Conservation (phyloP, 148 eudicot species). For the Diospyros kaki region DNA sequence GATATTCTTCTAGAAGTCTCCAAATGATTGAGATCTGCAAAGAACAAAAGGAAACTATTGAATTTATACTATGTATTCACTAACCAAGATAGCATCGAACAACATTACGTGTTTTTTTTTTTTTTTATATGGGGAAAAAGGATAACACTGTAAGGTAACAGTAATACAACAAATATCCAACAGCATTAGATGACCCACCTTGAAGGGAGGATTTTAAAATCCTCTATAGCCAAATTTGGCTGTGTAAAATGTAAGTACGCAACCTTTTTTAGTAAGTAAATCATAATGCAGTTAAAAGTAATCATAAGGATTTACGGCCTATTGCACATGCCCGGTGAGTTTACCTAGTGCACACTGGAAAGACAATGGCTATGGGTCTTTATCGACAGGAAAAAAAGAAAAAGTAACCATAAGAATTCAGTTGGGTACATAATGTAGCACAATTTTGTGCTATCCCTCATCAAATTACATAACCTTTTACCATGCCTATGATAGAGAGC, state of each 20-base stretch:
- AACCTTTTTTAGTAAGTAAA: background rate
- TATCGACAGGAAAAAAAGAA: too few relatives aligned
- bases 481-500: too few relatives aligned
- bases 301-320: too few relatives aligned
- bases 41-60: slow-evolving; percentile 5
- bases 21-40: slow-evolving; percentile 21
- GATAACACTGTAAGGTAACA: background rate
- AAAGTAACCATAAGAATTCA: too few relatives aligned
- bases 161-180: background rate
- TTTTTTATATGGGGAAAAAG: too few relatives aligned
- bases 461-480: too few relatives aligned
- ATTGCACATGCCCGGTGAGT: too few relatives aligned
- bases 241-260: background rate
- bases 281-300: too few relatives aligned
- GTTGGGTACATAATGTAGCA: too few relatives aligned
- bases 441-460: background rate
- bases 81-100: background rate
- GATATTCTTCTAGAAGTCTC: too few relatives aligned
- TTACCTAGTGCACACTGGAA: too few relatives aligned
- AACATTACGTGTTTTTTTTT: background rate
- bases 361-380: background rate
- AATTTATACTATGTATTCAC: background rate
- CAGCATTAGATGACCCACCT: background rate
- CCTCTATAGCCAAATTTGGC: background rate
- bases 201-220: background rate